These are phyloP conservation scores for Erodium maritimum DNA, from an alignment of 345 rosid species.

Conservation along the genomic window DNA sequence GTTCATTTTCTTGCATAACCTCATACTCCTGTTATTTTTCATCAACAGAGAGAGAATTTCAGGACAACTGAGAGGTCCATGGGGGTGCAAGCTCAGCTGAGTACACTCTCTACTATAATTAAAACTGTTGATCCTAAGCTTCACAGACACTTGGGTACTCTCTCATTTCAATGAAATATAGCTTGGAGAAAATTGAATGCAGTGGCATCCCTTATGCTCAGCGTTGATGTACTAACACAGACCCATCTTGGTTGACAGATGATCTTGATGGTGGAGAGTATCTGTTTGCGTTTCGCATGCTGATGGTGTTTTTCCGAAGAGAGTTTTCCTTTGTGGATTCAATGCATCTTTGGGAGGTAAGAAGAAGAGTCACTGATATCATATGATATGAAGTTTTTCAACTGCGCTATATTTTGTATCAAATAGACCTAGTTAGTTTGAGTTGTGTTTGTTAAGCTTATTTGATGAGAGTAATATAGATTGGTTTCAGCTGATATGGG, in stretches of 20 bases:
- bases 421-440: no score
- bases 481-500: constrained; percentile 84
- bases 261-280: constrained; percentile 89
- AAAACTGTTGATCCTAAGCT: constrained; percentile 81
- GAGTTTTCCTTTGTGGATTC: constrained; percentile 82
- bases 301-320: constrained; percentile 94
- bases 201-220: no score
- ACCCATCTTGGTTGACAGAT: constrained; percentile 37
- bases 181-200: no score
- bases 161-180: not conserved
- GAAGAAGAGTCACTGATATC: constrained; percentile 9
- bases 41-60: constrained; percentile 77
- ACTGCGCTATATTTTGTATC: no score
- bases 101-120: constrained; percentile 72
- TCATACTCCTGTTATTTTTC: constrained; percentile 8
- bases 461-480: constrained; percentile 19
- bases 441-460: constrained; percentile 4
- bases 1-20: constrained; percentile 3
- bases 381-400: not conserved
- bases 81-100: constrained; percentile 86
- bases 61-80: constrained; percentile 57
- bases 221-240: not conserved
- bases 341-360: constrained; percentile 96
- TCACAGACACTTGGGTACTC: constrained; percentile 81
- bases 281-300: constrained; percentile 87